phyloP scores from a whole-genome alignment of 306 rosid species.

The Sindora glabra region DNA sequence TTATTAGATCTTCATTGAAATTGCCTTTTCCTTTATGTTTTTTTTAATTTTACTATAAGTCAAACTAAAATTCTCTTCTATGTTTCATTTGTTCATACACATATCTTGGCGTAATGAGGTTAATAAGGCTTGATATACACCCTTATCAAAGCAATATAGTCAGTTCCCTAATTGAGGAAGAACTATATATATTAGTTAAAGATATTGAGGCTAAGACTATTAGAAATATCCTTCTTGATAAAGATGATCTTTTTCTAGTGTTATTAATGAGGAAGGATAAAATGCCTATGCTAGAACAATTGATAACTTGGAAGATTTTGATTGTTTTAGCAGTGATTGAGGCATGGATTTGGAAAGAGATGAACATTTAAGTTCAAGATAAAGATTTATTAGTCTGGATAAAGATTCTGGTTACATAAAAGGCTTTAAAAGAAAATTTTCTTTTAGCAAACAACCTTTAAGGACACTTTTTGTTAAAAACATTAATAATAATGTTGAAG shows the following conservation, averaged over 20 bases:
- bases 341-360: slow-evolving; percentile 70
- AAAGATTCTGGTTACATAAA: slow-evolving; percentile 32
- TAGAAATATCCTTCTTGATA: slow-evolving; percentile 70
- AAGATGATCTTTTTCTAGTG: slow-evolving; percentile 68
- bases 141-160: slow-evolving; percentile 18
- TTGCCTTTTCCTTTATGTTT: background rate
- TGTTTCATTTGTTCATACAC: slow-evolving; percentile 1
- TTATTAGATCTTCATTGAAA: too few species aligned
- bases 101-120: slow-evolving; percentile 41
- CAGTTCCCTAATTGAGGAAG: slow-evolving; percentile 34
- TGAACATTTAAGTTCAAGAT: slow-evolving; percentile 23
- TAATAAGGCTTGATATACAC: slow-evolving; percentile 22
- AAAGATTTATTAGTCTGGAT: slow-evolving; percentile 16
- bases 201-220: slow-evolving; percentile 54
- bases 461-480: slow-evolving; percentile 70
- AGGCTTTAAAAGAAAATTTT: slow-evolving; percentile 37
- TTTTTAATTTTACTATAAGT: background rate
- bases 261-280: slow-evolving; percentile 37
- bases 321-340: slow-evolving; percentile 62
- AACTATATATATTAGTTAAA: slow-evolving; percentile 34
- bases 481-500: slow-evolving; percentile 57
- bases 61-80: background rate
- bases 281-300: slow-evolving; percentile 24
- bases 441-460: slow-evolving; percentile 47
- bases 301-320: slow-evolving; percentile 62